phyloP scores from a whole-genome alignment of 2,329 filamentous ascomycete genomes.

The Alternaria novae-zelandiae region DNA sequence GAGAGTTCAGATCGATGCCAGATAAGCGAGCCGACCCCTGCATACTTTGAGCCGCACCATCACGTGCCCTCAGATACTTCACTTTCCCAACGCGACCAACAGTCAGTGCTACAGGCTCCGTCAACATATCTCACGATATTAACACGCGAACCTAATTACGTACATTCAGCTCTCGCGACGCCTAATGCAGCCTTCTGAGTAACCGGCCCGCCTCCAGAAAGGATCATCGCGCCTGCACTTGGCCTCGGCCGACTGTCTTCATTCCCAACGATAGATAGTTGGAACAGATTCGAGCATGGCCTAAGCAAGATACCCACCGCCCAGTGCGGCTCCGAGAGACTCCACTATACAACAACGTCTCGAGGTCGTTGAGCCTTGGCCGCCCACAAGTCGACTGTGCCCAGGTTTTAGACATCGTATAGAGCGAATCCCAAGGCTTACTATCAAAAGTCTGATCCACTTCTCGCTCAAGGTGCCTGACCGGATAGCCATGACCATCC shows the following conservation, averaged over 20 bases:
- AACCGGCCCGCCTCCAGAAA: background rate
- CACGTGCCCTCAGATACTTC: background rate
- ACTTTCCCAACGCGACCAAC: background rate
- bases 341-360: background rate
- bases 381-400: background rate
- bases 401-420: background rate
- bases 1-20: slow-evolving; percentile 25
- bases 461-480: background rate
- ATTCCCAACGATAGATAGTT: background rate
- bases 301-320: background rate
- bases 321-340: background rate
- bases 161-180: background rate
- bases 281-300: background rate
- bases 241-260: background rate
- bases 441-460: background rate
- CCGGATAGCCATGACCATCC: background rate
- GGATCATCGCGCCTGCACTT: background rate
- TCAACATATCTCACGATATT: background rate
- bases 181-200: background rate
- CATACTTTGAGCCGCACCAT: background rate
- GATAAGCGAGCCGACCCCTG: slow-evolving; percentile 30
- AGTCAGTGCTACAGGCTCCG: background rate
- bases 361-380: background rate
- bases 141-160: background rate
- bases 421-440: background rate